Base-by-base conservation (phyloP, 106 monocot species). In the Acanthochlamys bracteata region DNA sequence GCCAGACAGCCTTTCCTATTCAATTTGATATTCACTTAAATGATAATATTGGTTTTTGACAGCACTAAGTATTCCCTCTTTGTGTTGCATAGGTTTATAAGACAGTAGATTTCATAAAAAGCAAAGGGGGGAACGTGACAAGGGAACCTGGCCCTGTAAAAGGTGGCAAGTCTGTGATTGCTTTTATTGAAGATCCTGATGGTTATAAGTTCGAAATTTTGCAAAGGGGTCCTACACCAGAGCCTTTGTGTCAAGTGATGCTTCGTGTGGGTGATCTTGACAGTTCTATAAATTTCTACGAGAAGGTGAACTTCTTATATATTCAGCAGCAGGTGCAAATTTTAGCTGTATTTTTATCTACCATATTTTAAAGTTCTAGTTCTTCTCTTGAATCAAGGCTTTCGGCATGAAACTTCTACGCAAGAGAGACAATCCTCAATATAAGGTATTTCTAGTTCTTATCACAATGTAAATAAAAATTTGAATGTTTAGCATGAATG, bases 371-470 rank as follows among this genome's bases (percentile, higher is more conserved):
- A 21, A 21, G 20, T 62, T 41, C 19, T 62, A 60, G 40, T 63
- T 25, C 42, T 42, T 63, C 13, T 24, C 47, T 3, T 64, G 11
- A 33, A 46, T 8, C 10, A 45, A 98, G 98, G 98, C 98, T 46
- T 98, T 81, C 82, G 98, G 98, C 11, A 92, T 98, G 98, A 79
- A 98, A 62, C 85, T 98, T 73, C 72, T 98, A 46, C 74, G 91
- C 19, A 98, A 88, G 60, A 72, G 73, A 64, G 98, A 98, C 62
- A 98, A 86, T 70, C 88, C 91, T 23, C 85, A 88, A 66, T 88
- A 98, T 72, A 88, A 89, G 92, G 98, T 92, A 75, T 7, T 41
- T 46, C 56, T 25, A 11, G n/a, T 53, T 39, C 16, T 58, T 54
- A 47, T 61, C 39, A 7, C 6, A 7, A 21, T 39, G 45, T 14